Evolutionary conservation across 1,284 basidiomycete genomes (phyloP).

Genomic region (Cutaneotrichosporon arboriforme): DNA sequence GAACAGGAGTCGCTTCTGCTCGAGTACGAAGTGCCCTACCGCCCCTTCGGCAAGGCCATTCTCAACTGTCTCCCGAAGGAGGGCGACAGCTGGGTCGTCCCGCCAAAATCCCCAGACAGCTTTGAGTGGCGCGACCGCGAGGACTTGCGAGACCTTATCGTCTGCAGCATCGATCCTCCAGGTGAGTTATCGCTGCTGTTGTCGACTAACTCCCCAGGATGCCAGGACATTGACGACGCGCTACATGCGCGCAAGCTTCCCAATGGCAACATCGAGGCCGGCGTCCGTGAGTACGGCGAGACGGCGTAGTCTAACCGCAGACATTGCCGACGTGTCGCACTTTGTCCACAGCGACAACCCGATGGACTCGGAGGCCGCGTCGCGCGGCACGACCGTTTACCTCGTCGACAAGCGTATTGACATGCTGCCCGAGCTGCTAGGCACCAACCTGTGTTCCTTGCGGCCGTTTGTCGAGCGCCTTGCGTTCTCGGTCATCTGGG

Average conservation of each 20-base stretch:
- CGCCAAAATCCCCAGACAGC: conserved; percentile 59
- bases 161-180: conserved; percentile 97
- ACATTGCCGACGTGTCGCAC: conserved; percentile 97
- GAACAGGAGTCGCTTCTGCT: conserved; percentile 91
- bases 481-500: conserved; percentile 96
- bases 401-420: conserved; percentile 98
- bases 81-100: conserved; percentile 90
- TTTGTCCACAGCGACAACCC: conserved; percentile 91
- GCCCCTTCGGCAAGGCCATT: conserved; percentile 93
- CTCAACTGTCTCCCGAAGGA: conserved; percentile 83
- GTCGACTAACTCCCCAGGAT: conserved; percentile 54
- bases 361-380: conserved; percentile 94
- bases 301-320: conserved; percentile 51
- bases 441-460: conserved; percentile 93
- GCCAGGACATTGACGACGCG: conserved; percentile 98
- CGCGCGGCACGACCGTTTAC: conserved; percentile 95
- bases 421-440: conserved; percentile 91
- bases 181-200: conserved; percentile 51
- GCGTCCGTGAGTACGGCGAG: conserved; percentile 72
- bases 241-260: conserved; percentile 84
- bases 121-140: conserved; percentile 77
- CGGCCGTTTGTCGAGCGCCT: conserved; percentile 88
- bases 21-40: conserved; percentile 94
- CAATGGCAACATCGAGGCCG: conserved; percentile 94
- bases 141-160: conserved; percentile 77